Evolutionary conservation across 2,329 filamentous ascomycete genomes (phyloP), one percentile per base, ranked within the genome.

Genomic region (Exophiala viscosa): DNA sequence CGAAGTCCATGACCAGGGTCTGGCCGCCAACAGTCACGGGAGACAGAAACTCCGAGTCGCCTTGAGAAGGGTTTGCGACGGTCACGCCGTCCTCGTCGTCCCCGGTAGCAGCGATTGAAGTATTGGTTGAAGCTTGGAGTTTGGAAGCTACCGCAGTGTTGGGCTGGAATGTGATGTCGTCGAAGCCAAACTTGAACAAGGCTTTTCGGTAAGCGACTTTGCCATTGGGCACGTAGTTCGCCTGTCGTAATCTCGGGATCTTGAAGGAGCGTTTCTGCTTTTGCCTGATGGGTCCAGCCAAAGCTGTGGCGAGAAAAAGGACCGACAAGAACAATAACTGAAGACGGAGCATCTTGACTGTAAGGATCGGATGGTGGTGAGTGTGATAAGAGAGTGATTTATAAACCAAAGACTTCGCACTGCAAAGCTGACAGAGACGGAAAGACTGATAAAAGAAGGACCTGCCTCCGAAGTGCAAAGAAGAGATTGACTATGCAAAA

Each of bases 21-120:
- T 89, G 86, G 4, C 83, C 84, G 54, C 86, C 86, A 58, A 90
- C 79, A n/a, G 66, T 77, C 47, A 89, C 82, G 0, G 84, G 84
- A 0, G 83, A 80, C 10, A 91, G 76, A 63, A 88, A 91, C 54
- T 88, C 82, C 43, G 80, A 75, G 63, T 87, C 86, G 60, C 84
- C 82, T 40, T 78, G 70, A 58, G 84, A 81, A 10, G 85, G 82
- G 23, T 80, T 84, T 47, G 85, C 83, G 28, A 80, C 72, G 47
- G 88, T 87, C 36, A 77, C 69, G 43, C 85, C 85, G 32, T 75
- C 63, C 67, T 73, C 62, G 7, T 62, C 57, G n/a, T n/a, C n/a
- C n/a, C n/a, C n/a, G 14, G 62, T 45, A 4, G 36, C 50, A 41
- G 50, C 45, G 8, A 61, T 60, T 11, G 60, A 47, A 20, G 61